Percentiles rank a stretch among this genome's conserved stretches.
phyloP scores from a whole-genome alignment of 2,329 filamentous ascomycete genomes.

The Trichoderma simmonsii region DNA sequence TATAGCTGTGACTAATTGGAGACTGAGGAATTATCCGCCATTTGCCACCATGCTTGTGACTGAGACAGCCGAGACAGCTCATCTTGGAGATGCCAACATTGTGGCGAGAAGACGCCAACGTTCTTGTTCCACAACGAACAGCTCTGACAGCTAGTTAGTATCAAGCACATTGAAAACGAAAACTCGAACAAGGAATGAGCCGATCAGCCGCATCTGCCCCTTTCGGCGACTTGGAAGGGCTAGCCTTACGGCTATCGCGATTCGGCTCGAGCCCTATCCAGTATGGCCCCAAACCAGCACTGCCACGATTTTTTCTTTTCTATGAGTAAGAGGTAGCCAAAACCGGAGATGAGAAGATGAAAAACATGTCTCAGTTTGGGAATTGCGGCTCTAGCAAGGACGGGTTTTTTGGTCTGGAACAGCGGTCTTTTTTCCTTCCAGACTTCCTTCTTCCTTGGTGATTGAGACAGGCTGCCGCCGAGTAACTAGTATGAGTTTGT shows the following conservation, averaged over 20 bases:
- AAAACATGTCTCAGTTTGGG: not conserved
- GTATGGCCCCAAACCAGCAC: slow-evolving; percentile 2
- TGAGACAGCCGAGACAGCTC: not conserved
- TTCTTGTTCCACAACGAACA: not conserved
- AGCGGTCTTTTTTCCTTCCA: not conserved
- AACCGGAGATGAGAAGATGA: not conserved
- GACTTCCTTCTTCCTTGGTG: not conserved
- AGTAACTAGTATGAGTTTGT: not conserved
- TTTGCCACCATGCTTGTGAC: not conserved
- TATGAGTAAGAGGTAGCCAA: not conserved
- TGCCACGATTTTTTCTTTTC: not conserved
- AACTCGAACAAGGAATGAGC: not conserved
- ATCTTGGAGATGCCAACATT: too few relatives aligned
- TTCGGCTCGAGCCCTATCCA: slow-evolving; percentile 1
- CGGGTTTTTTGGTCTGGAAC: not conserved
- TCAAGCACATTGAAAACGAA: not conserved
- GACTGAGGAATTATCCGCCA: not conserved
- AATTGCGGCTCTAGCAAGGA: not conserved
- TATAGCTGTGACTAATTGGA: not conserved
- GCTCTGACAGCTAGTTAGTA: not conserved
- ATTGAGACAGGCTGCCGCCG: not conserved
- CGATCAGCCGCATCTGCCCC: slow-evolving; percentile 2
- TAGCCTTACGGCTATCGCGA: slow-evolving; percentile 9
- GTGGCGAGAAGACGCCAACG: not conserved
- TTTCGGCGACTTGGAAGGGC: not conserved